Evolutionary conservation across 2,329 filamentous ascomycete species (phyloP).

Genomic region (Macrophomina pseudophaseolina): DNA sequence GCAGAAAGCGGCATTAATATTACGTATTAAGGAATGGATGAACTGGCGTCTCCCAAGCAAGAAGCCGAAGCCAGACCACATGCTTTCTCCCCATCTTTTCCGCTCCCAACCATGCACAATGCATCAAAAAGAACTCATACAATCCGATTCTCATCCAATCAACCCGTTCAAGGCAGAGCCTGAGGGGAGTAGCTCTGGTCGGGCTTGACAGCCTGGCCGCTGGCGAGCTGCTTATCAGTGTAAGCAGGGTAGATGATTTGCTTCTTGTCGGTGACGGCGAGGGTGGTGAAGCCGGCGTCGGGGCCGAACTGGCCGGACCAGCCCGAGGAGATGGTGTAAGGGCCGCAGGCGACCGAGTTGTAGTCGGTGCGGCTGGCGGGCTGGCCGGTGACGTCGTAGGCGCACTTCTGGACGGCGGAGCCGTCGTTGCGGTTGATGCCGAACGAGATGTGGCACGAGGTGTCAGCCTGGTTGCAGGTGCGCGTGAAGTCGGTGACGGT

Average conservation of each 20-base stretch:
- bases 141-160: neutral
- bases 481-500: slow-evolving; percentile 21
- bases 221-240: slow-evolving; percentile 22
- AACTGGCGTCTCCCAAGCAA: too few species aligned
- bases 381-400: slow-evolving; percentile 13
- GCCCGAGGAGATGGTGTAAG: slow-evolving; percentile 9
- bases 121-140: too few species aligned
- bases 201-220: slow-evolving; percentile 15
- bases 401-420: neutral
- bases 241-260: slow-evolving; percentile 23
- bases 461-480: slow-evolving; percentile 15
- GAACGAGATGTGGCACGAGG: slow-evolving; percentile 20
- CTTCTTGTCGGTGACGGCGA: slow-evolving; percentile 11
- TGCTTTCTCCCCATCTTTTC: too few species aligned
- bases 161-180: slow-evolving; percentile 6
- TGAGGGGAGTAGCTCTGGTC: slow-evolving; percentile 24
- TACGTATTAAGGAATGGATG: too few species aligned
- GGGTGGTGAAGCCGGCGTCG: slow-evolving; percentile 19
- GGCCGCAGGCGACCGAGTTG: slow-evolving; percentile 21
- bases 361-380: neutral
- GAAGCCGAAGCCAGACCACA: too few species aligned
- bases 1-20: too few species aligned
- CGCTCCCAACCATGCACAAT: too few species aligned
- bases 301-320: slow-evolving; percentile 24
- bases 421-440: slow-evolving; percentile 14